Evolutionary conservation across 805 yeast genomes (phyloP), one percentile per base, ranked within the genome.

Genomic region (Naumovozyma baii): DNA sequence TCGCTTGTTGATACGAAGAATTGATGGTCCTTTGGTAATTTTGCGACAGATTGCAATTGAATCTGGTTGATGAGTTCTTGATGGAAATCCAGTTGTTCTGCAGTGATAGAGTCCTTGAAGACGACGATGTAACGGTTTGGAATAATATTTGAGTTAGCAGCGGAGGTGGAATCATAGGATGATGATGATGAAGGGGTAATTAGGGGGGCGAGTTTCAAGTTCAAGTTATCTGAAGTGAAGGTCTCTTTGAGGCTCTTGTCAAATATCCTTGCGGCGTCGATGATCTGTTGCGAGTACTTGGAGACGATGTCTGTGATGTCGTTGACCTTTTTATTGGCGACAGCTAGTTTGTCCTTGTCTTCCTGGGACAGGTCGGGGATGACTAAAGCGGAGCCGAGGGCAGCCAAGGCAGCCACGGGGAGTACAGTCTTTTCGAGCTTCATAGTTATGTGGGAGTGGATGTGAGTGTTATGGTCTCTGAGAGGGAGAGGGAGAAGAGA

Each of bases 61-160:
- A 69, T 65, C 40, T 71, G 68, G 22, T 70, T 63, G 45, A 84
- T 74, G 78, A 82, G 72, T 55, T 74, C 73, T 55, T 72, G 71
- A 68, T 88, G 95, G 69, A 76, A 72, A 31, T 68, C 66, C 25
- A 74, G 66, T 43, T 73, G 74, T 29, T 74, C 74, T 18, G 70
- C 62, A 17, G 72, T 54, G 26, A 78, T 68, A 39, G 68, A 74
- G 39, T 76, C 74, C 68, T 86, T 87, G 68, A 90, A 78, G 37
- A 88, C 87, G 50, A 92, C 68, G 48, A 92, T 88, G 69, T 86
- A 92, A 54, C 80, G 79, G 67, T 82, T 72, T 29, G 87, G 80
- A 50, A 82, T 74, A 34, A 72, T 48, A 42, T 74, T 70, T 38
- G 67, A 60, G 10, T 58, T 29, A 18, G 35, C 38, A 5, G 64